phyloP scores from a whole-genome alignment of 164 flowering plant genomes.

The Litsea cubeba region DNA sequence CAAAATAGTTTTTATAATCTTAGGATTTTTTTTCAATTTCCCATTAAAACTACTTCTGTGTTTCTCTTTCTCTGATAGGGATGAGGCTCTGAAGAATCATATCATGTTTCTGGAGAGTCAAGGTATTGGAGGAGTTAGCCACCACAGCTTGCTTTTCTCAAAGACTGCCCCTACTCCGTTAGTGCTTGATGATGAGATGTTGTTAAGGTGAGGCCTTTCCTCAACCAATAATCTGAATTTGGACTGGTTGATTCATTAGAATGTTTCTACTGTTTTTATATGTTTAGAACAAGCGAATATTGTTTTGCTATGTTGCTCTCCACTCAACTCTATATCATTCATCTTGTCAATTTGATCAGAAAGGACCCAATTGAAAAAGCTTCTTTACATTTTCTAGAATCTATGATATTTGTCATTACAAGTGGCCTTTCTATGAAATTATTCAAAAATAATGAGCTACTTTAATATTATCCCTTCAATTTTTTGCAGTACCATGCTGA shows the following conservation, averaged over 20 bases:
- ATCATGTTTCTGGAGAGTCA: slow-evolving; percentile 60
- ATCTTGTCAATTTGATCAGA: too few species aligned
- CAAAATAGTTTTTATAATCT: neutral
- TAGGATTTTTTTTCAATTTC: neutral
- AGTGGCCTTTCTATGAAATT: too few species aligned
- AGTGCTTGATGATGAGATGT: slow-evolving; percentile 44
- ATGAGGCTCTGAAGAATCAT: slow-evolving; percentile 50
- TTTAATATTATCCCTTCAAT: too few species aligned
- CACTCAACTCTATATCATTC: neutral
- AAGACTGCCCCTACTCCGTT: slow-evolving; percentile 63
- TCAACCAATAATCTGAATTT: neutral
- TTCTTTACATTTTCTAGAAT: too few species aligned
- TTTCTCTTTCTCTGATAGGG: slow-evolving; percentile 37
- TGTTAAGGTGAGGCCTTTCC: slow-evolving; percentile 32
- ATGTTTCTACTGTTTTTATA: neutral
- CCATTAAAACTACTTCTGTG: neutral
- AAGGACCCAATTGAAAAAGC: too few species aligned
- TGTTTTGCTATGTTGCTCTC: neutral
- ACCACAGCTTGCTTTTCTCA: slow-evolving; percentile 89
- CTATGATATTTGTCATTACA: too few species aligned
- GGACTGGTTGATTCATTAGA: neutral
- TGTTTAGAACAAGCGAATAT: neutral
- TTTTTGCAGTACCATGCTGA: too few species aligned
- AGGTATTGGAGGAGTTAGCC: slow-evolving; percentile 92
- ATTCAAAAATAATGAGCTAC: too few species aligned